Base-by-base conservation (phyloP, 768 basidiomycete species). In the Suillus cothurnatus region DNA sequence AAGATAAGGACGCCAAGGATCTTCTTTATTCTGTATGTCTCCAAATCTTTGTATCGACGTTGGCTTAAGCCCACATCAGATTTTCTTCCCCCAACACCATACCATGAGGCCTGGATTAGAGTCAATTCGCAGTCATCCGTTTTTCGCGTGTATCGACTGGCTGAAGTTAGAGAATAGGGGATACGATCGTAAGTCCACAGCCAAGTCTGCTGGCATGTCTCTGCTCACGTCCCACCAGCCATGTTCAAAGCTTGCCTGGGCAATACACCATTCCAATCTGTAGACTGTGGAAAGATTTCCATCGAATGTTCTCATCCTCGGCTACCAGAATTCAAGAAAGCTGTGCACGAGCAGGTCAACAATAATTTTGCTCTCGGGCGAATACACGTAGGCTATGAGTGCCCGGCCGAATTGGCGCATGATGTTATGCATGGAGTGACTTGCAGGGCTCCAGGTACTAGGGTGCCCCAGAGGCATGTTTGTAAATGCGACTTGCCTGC, bases 61-160 rank as follows among this genome's bases (percentile, higher is more conserved):
- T 32, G 43, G 1, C n/a, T 28, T 64, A n/a, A 43, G 0, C 19
- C 9, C n/a, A 19, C 19, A 7, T 43, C 15, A 66, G 60, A 57
- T 66, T n/a, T 45, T 68, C 8, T 31, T 50, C 2, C 50, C 61
- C 7, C 32, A 43, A 41, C 39, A 67, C 43, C 67, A 66, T 1
- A 32, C 28, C 19, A 60, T 55, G 62, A 59, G 66, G n/a, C 67
- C 67, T 8, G 65, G 55, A 2, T 68, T 49, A 60, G 59, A 53
- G 14, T 62, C 59, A n/a, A 59, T 66, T 21, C 62, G 65, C 21
- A 23, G 34, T 9, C 67, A 68, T 34, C 66, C 62, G 3, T 68
- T 64, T 26, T 68, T 68, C 14, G 39, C 23, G 4, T 39, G 52
- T 36, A 39, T 67, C 21, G 49, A 66, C 15, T 67, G 64, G 67